Percentiles rank a stretch among this genome's conserved stretches.
phyloP scores from a whole-genome alignment of 768 basidiomycete genomes.

The Leucosporidium creatinivorum region DNA sequence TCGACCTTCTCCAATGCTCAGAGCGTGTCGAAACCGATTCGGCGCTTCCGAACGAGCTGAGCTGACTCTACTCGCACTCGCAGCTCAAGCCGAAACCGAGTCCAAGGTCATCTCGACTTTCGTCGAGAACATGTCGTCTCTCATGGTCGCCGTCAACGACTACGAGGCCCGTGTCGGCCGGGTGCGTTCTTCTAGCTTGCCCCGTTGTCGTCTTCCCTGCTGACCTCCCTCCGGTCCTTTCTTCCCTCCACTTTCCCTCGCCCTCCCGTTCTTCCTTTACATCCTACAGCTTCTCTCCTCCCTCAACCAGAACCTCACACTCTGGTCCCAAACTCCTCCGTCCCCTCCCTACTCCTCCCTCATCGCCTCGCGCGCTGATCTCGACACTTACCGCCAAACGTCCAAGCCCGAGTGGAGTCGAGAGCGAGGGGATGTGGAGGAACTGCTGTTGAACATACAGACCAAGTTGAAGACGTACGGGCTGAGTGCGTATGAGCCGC shows the following conservation, averaged over 20 bases:
- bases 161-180: constrained; percentile 78
- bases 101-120: constrained; percentile 91
- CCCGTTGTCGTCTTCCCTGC: not conserved
- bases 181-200: constrained; percentile 45
- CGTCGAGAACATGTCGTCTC: constrained; percentile 86
- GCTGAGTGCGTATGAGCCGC: constrained; percentile 73
- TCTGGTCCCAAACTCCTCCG: not conserved
- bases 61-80: constrained; percentile 1
- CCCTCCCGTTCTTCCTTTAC: not conserved
- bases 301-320: too few species aligned
- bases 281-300: constrained; percentile 15
- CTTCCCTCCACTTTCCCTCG: constrained; percentile 7
- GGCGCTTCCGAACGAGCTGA: not conserved
- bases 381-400: constrained; percentile 73
- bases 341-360: constrained; percentile 39
- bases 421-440: constrained; percentile 78
- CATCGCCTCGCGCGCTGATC: constrained; percentile 62
- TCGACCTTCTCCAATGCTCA: not conserved
- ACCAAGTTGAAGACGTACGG: constrained; percentile 89
- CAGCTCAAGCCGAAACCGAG: constrained; percentile 92
- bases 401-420: constrained; percentile 79
- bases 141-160: constrained; percentile 80
- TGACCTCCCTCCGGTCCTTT: not conserved
- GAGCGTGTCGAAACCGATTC: too few species aligned
- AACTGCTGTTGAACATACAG: constrained; percentile 84